Evolutionary conservation across 1,284 basidiomycete species (phyloP).

Genomic region (Cutaneotrichosporon arboriforme): DNA sequence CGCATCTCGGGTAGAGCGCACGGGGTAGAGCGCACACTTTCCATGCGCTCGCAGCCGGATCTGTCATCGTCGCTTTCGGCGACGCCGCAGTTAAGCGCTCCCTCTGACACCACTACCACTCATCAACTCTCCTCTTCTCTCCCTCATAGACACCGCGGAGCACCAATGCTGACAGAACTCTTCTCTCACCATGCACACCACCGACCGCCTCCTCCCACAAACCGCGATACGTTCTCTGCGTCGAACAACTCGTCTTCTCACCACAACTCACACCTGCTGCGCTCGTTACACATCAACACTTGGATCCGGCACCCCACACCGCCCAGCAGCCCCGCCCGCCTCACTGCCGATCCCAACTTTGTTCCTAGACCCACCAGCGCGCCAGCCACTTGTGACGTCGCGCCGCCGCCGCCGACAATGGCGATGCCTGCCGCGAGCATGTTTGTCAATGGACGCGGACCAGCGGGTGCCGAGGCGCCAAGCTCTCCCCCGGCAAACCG

Average conservation of each 20-base stretch:
- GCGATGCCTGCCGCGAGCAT: slow-evolving; percentile 3
- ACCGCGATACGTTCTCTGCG: background rate
- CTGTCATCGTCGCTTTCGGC: too few species aligned
- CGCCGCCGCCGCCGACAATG: background rate
- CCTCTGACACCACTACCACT: background rate
- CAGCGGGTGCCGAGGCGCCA: background rate
- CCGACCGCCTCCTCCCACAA: background rate
- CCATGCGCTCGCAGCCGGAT: too few species aligned
- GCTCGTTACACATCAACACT: too few species aligned
- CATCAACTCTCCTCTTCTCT: background rate
- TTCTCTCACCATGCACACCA: background rate
- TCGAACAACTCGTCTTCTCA: background rate
- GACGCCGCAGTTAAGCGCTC: too few species aligned
- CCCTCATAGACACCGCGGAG: background rate
- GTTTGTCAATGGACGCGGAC: background rate
- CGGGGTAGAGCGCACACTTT: too few species aligned
- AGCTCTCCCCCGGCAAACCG: background rate
- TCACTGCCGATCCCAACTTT: too few species aligned
- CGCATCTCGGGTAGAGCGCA: too few species aligned
- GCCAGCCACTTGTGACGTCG: background rate
- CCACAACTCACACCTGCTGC: background rate
- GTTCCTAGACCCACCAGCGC: background rate
- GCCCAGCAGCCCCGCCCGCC: too few species aligned
- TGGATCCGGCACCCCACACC: too few species aligned
- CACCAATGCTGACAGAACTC: background rate